Evolutionary conservation across 441 rosid species (phyloP).

Genomic region (Aquilaria agallochum): DNA sequence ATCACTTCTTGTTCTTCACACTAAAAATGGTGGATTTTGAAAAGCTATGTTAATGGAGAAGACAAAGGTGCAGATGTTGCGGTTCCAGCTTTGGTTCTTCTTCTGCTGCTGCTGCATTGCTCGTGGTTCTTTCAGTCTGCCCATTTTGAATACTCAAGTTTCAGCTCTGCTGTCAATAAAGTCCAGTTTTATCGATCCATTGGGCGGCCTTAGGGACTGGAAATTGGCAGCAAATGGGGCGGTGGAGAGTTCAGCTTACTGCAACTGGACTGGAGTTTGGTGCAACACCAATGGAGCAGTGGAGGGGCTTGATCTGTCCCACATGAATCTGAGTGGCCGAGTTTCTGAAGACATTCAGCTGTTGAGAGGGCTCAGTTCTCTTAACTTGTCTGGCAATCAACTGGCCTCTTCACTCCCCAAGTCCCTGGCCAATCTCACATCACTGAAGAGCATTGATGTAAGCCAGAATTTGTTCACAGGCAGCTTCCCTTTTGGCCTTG

Average conservation of each 20-base stretch:
- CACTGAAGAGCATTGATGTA: slow-evolving; percentile 54
- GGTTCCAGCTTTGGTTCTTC: slow-evolving; percentile 14
- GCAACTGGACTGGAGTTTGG: slow-evolving; percentile 84
- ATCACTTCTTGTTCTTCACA: slow-evolving; percentile 1
- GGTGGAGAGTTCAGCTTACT: slow-evolving; percentile 25
- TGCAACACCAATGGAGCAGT: slow-evolving; percentile 65
- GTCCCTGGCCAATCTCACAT: slow-evolving; percentile 42
- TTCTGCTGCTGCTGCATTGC: slow-evolving; percentile 42
- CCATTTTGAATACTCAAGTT: slow-evolving; percentile 33
- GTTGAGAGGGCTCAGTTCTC: slow-evolving; percentile 45
- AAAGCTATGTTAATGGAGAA: slow-evolving; percentile 14
- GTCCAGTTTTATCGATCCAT: slow-evolving; percentile 56
- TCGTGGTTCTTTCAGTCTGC: slow-evolving; percentile 28
- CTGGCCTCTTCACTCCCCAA: slow-evolving; percentile 48
- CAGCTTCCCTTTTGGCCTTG: slow-evolving; percentile 55
- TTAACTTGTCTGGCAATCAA: slow-evolving; percentile 74
- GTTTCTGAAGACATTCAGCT: slow-evolving; percentile 52
- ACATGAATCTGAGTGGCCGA: slow-evolving; percentile 69
- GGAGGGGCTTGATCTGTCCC: slow-evolving; percentile 72
- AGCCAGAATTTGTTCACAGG: slow-evolving; percentile 73
- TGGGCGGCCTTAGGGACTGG: slow-evolving; percentile 66
- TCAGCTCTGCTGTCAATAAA: slow-evolving; percentile 55
- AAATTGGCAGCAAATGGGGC: slow-evolving; percentile 27
- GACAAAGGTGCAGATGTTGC: slow-evolving; percentile 28
- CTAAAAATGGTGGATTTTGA: slow-evolving; percentile 29